Percentiles rank a stretch among this genome's conserved stretches.
These are phyloP conservation scores for Plasmodium sp. DNA, from an alignment of 169 alveolate genomes.

Conservation along the genomic window DNA sequence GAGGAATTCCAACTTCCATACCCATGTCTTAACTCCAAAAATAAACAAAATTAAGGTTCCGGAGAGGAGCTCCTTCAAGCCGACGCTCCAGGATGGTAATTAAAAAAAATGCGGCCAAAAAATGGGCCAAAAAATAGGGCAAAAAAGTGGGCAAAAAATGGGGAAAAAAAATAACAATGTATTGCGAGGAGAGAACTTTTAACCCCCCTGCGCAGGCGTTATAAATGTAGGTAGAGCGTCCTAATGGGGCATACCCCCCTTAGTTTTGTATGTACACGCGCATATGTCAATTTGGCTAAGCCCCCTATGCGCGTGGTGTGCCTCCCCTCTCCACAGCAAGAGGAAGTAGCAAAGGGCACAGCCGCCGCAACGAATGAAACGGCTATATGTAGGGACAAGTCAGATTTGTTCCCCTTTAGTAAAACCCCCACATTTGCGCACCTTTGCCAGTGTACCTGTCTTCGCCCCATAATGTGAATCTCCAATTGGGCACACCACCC, in stretches of 20 bases:
- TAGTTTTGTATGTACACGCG: neutral
- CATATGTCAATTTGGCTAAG: neutral
- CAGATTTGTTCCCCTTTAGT: neutral
- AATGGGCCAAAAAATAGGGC: neutral
- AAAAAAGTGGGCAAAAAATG: neutral
- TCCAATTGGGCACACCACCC: neutral
- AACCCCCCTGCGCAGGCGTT: neutral
- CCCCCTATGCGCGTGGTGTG: neutral
- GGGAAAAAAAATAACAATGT: neutral
- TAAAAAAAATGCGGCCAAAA: neutral
- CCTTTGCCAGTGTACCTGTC: neutral
- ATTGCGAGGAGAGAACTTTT: neutral
- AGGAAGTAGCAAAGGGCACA: neutral
- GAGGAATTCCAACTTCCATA: slow-evolving; percentile 26
- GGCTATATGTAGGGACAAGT: neutral
- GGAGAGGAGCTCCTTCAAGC: slow-evolving; percentile 23
- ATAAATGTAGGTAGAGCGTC: neutral
- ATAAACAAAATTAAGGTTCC: slow-evolving; percentile 36
- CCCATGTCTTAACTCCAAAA: slow-evolving; percentile 64
- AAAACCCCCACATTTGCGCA: neutral
- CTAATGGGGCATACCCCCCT: neutral
- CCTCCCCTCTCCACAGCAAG: neutral
- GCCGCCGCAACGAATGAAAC: neutral
- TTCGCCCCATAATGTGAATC: neutral
- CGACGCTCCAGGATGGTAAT: slow-evolving; percentile 74